Evolutionary conservation across 140 eudicot genomes (phyloP), one percentile per base, ranked within the genome.

Genomic region (Cichorium intybus): DNA sequence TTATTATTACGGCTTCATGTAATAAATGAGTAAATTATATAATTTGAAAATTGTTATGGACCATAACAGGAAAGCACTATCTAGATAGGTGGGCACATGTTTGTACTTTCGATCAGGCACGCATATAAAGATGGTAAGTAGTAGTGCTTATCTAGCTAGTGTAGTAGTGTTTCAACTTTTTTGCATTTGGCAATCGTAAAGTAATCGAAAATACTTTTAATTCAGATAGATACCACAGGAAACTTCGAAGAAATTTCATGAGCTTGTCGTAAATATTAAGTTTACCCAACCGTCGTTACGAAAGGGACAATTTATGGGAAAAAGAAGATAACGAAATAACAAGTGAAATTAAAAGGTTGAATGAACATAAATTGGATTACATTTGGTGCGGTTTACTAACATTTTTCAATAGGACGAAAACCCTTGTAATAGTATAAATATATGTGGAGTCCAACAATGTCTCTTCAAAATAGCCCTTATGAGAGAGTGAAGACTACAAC

Each of bases 231-330:
- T 39, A 48, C 16, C 73, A 10, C 16, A 26, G 56, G 73, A 68
- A 68, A 26, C 39, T 67, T 67, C 73, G 0, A 10, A 10, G 64
- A 37, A 67, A 54, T 55, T 67, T 67, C 73, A 33, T 20, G 15
- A 66, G 8, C 28, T 53, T 43, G 24, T 48, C 54, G 3, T 48
- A 18, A 49, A n/a, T 45, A 5, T 45, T 5, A 65, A 8, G n/a
- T 14, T 27, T 1, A 48, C 47, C 35, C 24, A 52, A 34, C 22
- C 12, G 4, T n/a, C 16, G 11, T 34, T 11, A 52, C 7, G 62
- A 53, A 47, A 52, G 24, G 51, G 50, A 64, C 72, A 21, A 51
- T 52, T 21, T 65, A 11, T 27, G 21, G 31, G 2, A 26, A 51
- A 24, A 20, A 14, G 24, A 4, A 27, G 50, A 28, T 31, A 29